Conservation (phyloP, 23 red algal genomes). For the Cyanidioschyzon merolae region DNA sequence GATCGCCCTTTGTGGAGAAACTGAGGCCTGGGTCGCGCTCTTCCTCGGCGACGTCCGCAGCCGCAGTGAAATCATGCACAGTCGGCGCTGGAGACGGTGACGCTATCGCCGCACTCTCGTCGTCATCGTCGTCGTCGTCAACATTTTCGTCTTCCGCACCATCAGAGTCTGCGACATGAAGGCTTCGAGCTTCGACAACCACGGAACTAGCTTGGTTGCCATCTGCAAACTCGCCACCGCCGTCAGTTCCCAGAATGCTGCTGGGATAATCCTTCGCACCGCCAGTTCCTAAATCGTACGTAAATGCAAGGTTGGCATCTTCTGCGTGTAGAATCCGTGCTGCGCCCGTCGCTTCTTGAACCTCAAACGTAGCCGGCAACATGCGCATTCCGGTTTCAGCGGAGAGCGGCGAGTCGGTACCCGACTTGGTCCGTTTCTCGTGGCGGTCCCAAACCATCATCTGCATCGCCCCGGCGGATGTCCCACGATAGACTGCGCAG, state of each 20-base stretch:
- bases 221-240: conserved; percentile 3
- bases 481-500: no score
- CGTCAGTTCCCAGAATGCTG: conserved; percentile 15
- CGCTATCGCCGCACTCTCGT: neutral
- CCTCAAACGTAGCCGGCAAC: no score
- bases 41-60: neutral
- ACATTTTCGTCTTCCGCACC: neutral
- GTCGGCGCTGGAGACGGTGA: neutral
- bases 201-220: neutral
- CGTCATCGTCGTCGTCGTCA: neutral
- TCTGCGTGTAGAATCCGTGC: no score
- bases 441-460: no score
- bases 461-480: no score
- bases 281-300: no score
- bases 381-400: no score
- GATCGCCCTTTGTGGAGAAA: neutral
- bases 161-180: neutral
- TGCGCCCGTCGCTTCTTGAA: no score
- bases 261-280: neutral
- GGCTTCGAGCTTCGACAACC: neutral
- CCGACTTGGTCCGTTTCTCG: no score
- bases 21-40: neutral
- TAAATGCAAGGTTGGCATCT: no score
- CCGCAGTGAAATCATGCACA: neutral
- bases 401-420: no score